Percentiles rank a stretch among this genome's conserved stretches.
These are phyloP conservation scores for Takashimella koratensis DNA, from an alignment of 1,284 basidiomycete species.

Conservation along the genomic window DNA sequence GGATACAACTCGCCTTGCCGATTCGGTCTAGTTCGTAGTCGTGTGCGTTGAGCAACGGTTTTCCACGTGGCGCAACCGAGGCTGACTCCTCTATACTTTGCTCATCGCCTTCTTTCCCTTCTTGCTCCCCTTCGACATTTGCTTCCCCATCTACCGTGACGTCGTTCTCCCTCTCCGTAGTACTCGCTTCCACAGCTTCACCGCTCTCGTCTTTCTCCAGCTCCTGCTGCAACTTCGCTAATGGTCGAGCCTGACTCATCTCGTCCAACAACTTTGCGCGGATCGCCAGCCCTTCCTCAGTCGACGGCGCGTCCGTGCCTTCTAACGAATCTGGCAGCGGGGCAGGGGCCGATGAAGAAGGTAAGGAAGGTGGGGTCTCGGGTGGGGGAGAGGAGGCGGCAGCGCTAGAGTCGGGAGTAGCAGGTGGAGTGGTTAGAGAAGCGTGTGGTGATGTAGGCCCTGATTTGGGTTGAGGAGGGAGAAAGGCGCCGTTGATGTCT, in stretches of 20 bases:
- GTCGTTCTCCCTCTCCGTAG: not conserved
- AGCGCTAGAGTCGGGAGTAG: not conserved
- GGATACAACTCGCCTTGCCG: constrained; percentile 56
- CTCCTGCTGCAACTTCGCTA: constrained; percentile 83
- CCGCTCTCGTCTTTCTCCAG: constrained; percentile 52
- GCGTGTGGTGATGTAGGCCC: constrained; percentile 3
- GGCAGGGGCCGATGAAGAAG: constrained; percentile 7
- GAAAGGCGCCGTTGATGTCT: constrained; percentile 92
- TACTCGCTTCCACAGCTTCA: constrained; percentile 3
- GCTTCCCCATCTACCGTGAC: not conserved
- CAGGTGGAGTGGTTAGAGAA: not conserved
- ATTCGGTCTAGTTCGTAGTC: constrained; percentile 81
- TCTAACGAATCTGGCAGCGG: not conserved
- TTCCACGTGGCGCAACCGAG: constrained; percentile 16
- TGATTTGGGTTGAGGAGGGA: constrained; percentile 46
- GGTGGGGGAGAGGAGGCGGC: constrained; percentile 9
- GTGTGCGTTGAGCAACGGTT: constrained; percentile 73
- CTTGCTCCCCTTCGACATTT: constrained; percentile 6
- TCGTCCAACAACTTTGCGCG: constrained; percentile 70
- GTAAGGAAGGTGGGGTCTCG: constrained; percentile 11
- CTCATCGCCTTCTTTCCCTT: constrained; percentile 2
- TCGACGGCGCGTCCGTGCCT: constrained; percentile 14
- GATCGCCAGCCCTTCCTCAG: constrained; percentile 23
- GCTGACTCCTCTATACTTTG: constrained; percentile 11
- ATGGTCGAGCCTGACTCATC: constrained; percentile 76